Base-by-base conservation (phyloP, 495 filamentous ascomycete species). In the Penicillium paxilli region DNA sequence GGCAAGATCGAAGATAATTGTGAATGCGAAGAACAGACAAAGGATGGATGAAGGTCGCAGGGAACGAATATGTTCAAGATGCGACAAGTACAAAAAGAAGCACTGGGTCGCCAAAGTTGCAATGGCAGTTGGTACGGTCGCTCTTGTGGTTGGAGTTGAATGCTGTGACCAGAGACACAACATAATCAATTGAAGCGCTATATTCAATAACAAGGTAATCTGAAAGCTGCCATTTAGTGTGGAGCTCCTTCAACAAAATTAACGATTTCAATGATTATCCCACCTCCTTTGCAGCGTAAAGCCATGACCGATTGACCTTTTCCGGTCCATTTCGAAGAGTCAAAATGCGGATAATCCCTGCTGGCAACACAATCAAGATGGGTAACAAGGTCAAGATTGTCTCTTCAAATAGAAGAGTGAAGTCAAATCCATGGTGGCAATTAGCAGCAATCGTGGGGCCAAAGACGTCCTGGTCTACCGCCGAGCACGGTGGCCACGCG, bases 231-330 rank as follows among this genome's bases (percentile, higher is more conserved):
- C 48, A 23, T 38, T 38, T 38, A 38, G 35, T 19, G 1, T n/a
- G 35, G 33, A 22, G 19, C 17, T 42, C 5, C 5, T 28, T 52
- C 4, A 35, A 37, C 28, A 42, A 30, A 48, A 12, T 46, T 22
- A 40, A n/a, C n/a, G n/a, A n/a, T n/a, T n/a, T 24, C 41, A 9
- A 48, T 35, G 46, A 28, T 21, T 33, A 12, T 42, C 53, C 1
- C 24, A 60, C 59, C 54, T 55, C 53, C 26, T 59, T 65, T 8
- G 52, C 41, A 10, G 52, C 50, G 19, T 66, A 63, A 17, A 58
- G 26, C 63, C 57, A 63, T 49, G 63, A 66, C 17, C 60, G 44
- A 45, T 65, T 61, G 41, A 64, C 57, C 37, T 58, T 66, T n/a
- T 57, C 57, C 19, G 57, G 37, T 2, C 44, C 50, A 4, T 10